Conservation (phyloP, 2,329 filamentous ascomycete genomes). For the Drechslerella dactyloides region DNA sequence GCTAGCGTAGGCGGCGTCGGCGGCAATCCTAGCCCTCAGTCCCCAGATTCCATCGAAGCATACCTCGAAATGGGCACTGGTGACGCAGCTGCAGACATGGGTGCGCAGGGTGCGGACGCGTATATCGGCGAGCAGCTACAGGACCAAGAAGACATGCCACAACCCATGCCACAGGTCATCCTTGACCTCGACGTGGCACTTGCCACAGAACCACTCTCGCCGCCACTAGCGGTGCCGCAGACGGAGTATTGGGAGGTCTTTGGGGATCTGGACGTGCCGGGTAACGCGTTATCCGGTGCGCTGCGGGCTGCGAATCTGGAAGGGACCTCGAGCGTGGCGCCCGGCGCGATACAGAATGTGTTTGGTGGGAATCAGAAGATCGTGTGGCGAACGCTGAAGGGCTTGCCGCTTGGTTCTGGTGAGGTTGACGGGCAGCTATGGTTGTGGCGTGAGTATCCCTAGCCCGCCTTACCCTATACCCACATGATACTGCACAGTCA, state of each 20-base stretch:
- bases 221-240: slow-evolving; percentile 3
- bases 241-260: slow-evolving; percentile 41
- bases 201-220: neutral
- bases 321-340: neutral
- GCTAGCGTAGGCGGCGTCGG: too few species aligned
- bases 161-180: neutral
- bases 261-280: neutral
- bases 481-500: neutral
- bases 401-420: neutral
- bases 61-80: too few species aligned
- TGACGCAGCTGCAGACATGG: neutral
- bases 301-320: slow-evolving; percentile 28
- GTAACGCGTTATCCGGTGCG: slow-evolving; percentile 1
- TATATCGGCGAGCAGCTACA: neutral
- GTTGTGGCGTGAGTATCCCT: slow-evolving; percentile 35
- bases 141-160: too few species aligned
- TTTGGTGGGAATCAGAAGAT: slow-evolving; percentile 21
- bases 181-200: slow-evolving; percentile 4
- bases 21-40: too few species aligned
- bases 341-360: slow-evolving; percentile 4
- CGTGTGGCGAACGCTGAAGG: slow-evolving; percentile 12
- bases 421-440: slow-evolving; percentile 25
- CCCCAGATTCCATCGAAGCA: too few species aligned
- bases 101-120: neutral
- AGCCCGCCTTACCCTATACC: neutral